A percentile compares a stretch with the other conserved stretches of the same genome.
phyloP scores from a whole-genome alignment of 805 yeast genomes.

The Kuraishia cidri region DNA sequence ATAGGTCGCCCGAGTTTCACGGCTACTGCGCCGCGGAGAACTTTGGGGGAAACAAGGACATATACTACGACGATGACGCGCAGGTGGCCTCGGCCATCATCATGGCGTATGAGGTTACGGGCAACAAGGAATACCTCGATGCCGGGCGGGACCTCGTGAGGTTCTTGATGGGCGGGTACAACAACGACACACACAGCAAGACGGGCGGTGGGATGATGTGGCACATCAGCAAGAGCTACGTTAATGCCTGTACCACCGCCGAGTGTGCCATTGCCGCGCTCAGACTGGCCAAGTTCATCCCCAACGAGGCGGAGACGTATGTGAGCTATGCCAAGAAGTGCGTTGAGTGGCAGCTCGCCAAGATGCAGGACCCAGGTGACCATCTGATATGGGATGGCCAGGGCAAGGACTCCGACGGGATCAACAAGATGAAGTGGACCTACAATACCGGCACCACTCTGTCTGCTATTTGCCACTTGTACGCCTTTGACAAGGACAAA shows the following conservation, averaged over 20 bases:
- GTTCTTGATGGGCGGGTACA: slow-evolving; percentile 61
- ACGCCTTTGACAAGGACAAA: slow-evolving; percentile 36
- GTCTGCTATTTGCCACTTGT: slow-evolving; percentile 42
- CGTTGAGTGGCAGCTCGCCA: slow-evolving; percentile 45
- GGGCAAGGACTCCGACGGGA: slow-evolving; percentile 30
- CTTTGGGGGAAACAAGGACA: slow-evolving; percentile 48
- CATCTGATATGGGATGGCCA: slow-evolving; percentile 55
- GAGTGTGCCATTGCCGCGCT: slow-evolving; percentile 58
- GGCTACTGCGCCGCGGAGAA: slow-evolving; percentile 64
- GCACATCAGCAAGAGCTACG: slow-evolving; percentile 53
- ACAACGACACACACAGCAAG: slow-evolving; percentile 27
- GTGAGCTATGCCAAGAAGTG: slow-evolving; percentile 52
- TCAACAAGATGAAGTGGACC: slow-evolving; percentile 50
- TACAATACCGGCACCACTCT: slow-evolving; percentile 63
- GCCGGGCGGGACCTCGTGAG: slow-evolving; percentile 48
- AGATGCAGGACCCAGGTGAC: slow-evolving; percentile 43
- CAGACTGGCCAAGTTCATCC: slow-evolving; percentile 43
- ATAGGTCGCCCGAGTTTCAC: slow-evolving; percentile 37
- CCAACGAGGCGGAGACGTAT: slow-evolving; percentile 35
- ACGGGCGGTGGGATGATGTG: slow-evolving; percentile 57
- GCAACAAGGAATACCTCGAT: slow-evolving; percentile 40
- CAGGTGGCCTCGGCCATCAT: slow-evolving; percentile 60
- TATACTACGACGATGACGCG: slow-evolving; percentile 70
- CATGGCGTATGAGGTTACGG: slow-evolving; percentile 62
- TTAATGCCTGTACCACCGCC: slow-evolving; percentile 60